Conservation (phyloP, 495 filamentous ascomycete genomes). For the Penicillium macrosclerotiorum region DNA sequence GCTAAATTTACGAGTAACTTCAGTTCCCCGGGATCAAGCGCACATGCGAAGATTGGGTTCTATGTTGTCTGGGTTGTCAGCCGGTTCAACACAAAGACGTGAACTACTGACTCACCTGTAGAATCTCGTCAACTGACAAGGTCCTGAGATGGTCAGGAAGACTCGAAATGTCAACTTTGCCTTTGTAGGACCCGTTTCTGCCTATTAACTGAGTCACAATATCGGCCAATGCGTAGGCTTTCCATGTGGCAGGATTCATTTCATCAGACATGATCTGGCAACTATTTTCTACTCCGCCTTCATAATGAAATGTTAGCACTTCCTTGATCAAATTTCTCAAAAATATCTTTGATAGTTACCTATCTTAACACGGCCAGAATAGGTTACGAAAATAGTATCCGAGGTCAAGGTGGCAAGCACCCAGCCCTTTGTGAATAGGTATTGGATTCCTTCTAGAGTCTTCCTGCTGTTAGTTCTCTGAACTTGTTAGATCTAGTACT, state of each 20-base stretch:
- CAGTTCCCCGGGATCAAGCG: not conserved
- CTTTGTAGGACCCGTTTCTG: not conserved
- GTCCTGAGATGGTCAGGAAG: not conserved
- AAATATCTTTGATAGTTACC: not conserved
- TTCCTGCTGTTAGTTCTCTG: not conserved
- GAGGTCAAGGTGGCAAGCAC: conserved; percentile 4
- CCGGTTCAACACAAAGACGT: not conserved
- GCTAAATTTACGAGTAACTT: not conserved
- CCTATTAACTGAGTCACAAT: conserved; percentile 3
- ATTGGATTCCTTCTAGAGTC: conserved; percentile 3
- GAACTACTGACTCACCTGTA: not conserved
- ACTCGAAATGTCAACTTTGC: not conserved
- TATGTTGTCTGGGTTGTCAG: not conserved
- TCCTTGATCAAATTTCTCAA: no score
- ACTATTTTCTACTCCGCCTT: conserved; percentile 1
- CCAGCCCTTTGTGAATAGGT: conserved; percentile 1
- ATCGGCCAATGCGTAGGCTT: conserved; percentile 3
- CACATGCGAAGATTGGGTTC: not conserved
- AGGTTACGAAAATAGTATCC: conserved; percentile 8
- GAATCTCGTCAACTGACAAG: not conserved
- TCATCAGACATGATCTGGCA: conserved; percentile 1
- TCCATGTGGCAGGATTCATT: conserved; percentile 6
- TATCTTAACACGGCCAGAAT: conserved; percentile 6
- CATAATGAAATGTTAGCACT: no score
- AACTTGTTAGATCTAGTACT: not conserved